Evolutionary conservation across 495 filamentous ascomycete genomes (phyloP).

Genomic region (Xylaria nigripes): DNA sequence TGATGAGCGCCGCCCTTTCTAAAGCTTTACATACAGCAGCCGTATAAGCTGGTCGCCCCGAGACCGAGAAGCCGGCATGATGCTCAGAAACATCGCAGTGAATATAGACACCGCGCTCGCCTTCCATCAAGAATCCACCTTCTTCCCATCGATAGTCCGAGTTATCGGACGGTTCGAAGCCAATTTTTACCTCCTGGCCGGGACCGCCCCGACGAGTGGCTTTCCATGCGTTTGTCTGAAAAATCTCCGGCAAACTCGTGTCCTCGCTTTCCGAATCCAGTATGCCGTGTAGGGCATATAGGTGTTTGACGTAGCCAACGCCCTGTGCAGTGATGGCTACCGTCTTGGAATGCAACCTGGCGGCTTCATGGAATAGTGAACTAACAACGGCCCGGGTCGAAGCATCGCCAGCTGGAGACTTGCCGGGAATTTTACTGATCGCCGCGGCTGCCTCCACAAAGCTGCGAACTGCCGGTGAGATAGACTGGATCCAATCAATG

Average conservation of each 20-base stretch:
- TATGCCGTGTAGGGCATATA: not conserved
- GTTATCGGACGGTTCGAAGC: not conserved
- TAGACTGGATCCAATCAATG: not conserved
- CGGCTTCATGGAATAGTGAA: not conserved
- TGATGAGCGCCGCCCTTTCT: not conserved
- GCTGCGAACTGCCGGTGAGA: not conserved
- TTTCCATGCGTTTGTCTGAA: not conserved
- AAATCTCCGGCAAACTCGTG: not conserved
- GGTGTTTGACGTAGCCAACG: not conserved
- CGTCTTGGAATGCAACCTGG: not conserved
- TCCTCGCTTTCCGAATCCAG: not conserved
- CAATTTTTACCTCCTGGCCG: not conserved
- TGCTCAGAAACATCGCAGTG: conserved; percentile 1
- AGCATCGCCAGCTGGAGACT: not conserved
- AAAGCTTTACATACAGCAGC: not conserved
- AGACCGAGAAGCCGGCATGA: not conserved
- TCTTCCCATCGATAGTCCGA: not conserved
- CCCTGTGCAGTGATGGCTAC: not conserved
- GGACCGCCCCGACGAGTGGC: not conserved
- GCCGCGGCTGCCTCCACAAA: not conserved
- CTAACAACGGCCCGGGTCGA: no score
- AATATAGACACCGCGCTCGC: not conserved
- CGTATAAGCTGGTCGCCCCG: not conserved
- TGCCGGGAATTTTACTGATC: not conserved
- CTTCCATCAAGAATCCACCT: not conserved